A percentile compares a stretch with the other conserved stretches of the same genome.
Evolutionary conservation across 1,139 yeast genomes (phyloP).

Genomic region (Citeromyces hawaiiensis): DNA sequence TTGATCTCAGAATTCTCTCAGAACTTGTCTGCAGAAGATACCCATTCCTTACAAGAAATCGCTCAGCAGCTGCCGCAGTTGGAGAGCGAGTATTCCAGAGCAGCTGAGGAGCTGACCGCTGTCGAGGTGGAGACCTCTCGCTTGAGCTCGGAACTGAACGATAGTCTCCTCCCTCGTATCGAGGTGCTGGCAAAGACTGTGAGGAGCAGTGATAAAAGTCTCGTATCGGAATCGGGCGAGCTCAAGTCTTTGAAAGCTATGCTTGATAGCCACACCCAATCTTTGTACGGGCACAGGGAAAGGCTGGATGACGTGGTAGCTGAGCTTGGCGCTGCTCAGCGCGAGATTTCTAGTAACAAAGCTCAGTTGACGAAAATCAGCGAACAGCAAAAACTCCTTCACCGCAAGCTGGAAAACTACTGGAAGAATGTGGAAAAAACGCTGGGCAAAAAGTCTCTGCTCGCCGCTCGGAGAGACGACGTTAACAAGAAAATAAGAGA

Average conservation of each 20-base stretch:
- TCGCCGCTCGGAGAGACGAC: conserved; percentile 56
- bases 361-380: conserved; percentile 33
- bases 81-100: conserved; percentile 27
- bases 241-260: neutral
- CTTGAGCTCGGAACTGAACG: conserved; percentile 43
- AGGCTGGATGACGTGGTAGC: conserved; percentile 17
- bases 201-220: neutral
- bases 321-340: conserved; percentile 13
- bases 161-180: conserved; percentile 33
- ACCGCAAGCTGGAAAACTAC: conserved; percentile 45
- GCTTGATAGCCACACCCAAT: neutral
- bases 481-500: conserved; percentile 65
- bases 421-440: conserved; percentile 57
- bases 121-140: conserved; percentile 37
- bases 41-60: conserved; percentile 24
- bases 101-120: conserved; percentile 29
- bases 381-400: conserved; percentile 38
- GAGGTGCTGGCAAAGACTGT: conserved; percentile 6
- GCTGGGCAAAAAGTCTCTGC: conserved; percentile 49
- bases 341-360: conserved; percentile 25
- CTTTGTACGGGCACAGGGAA: conserved; percentile 10
- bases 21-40: conserved; percentile 34
- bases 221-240: conserved; percentile 6
- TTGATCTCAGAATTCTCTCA: conserved; percentile 38
- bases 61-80: conserved; percentile 23